Base-by-base conservation (phyloP, 495 filamentous ascomycete species). In the Podospora bellae-mahoneyi region DNA sequence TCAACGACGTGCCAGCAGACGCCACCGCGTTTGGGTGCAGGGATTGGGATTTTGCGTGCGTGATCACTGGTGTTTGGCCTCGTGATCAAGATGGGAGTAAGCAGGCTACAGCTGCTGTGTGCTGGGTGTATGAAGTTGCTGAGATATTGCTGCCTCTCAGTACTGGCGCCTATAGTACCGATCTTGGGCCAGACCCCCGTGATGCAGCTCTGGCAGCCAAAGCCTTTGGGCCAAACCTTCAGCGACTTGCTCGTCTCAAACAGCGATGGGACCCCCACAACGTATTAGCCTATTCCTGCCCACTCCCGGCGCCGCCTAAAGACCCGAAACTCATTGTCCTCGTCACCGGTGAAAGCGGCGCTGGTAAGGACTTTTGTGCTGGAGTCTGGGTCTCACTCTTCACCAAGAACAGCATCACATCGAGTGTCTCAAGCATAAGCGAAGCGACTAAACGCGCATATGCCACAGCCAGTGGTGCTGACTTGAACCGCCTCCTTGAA, bases 1-100 rank as follows among this genome's bases (percentile, higher is more conserved):
- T 88, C 58, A 28, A 72, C 64, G 80, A 87, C 64, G 73, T 86
- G 44, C 72, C 76, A 16, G 68, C 79, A 30, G 74, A 84, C 73
- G 79, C 78, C 67, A 84, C 83, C 73, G 87, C 87, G 69, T 90
- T 89, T 66, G 87, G 88, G 64, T 88, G 83, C 78, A 83, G 87
- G 79, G 80, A 85, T 75, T 90, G 86, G 87, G 80, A 84, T 62
- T 89, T 84, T 80, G 87, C 88, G 65, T 89, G 87, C 66, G 84
- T 89, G 26, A 67, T 90, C 64, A 89, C 87, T n/a, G 85, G 86
- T 55, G 82, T 89, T 72, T 90, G 87, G 87, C 74, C 76, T 26
- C 83, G 85, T 64, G 78, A 85, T 18, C 76, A 86, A 78, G 85
- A 88, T 77, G 79, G 76, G 64, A 82, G 80, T n/a, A 76, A 81